Percentiles rank a stretch among this genome's conserved stretches.
These are phyloP conservation scores for Cytidiella melzeri DNA, from an alignment of 768 basidiomycete species.

Conservation along the genomic window DNA sequence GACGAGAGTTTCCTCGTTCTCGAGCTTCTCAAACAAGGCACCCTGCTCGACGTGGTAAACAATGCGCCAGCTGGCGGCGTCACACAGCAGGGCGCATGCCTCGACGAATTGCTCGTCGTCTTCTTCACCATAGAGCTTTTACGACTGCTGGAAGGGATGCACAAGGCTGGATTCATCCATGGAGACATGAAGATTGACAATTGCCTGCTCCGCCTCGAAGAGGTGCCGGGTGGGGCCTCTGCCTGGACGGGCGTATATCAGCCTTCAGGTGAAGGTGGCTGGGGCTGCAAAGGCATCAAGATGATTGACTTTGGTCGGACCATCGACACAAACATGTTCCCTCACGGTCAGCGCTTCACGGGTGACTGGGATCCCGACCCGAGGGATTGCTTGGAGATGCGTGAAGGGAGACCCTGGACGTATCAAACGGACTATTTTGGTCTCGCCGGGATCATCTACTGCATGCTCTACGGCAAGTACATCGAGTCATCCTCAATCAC, in stretches of 20 bases:
- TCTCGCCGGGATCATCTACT: conserved; percentile 90
- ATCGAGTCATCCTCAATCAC: conserved; percentile 66
- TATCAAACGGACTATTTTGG: conserved; percentile 96
- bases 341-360: conserved; percentile 69
- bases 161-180: conserved; percentile 82
- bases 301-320: conserved; percentile 97
- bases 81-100: conserved; percentile 69
- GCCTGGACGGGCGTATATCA: conserved; percentile 77
- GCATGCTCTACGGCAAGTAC: conserved; percentile 96
- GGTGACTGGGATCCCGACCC: conserved; percentile 88
- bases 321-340: conserved; percentile 81
- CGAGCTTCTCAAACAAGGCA: conserved; percentile 86
- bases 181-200: conserved; percentile 99
- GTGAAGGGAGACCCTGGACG: conserved; percentile 81
- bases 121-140: conserved; percentile 94
- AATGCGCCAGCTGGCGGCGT: conserved; percentile 70
- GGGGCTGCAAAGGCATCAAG: conserved; percentile 82
- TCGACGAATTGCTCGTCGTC: conserved; percentile 91
- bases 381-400: conserved; percentile 88
- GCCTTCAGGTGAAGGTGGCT: conserved; percentile 73
- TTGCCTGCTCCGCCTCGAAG: conserved; percentile 88
- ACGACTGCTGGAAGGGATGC: conserved; percentile 76
- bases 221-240: conserved; percentile 62
- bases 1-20: conserved; percentile 91
- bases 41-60: conserved; percentile 89